Evolutionary conservation across 352 stramenopile species (phyloP).

Genomic region (Globisporangium parvum): DNA sequence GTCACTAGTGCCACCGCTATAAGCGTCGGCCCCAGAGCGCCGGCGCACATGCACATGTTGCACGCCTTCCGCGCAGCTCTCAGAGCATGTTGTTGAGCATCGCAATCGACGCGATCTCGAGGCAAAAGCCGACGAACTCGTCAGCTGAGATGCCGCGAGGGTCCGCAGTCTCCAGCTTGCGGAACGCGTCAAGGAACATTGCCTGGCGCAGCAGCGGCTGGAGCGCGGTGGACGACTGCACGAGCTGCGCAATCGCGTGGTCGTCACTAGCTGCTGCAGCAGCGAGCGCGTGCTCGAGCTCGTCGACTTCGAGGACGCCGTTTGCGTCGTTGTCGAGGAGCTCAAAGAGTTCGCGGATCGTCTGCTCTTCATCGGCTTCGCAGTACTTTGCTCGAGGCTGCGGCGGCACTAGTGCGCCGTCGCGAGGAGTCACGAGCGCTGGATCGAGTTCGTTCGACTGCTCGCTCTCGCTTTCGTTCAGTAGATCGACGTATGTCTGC

Average conservation of each 20-base stretch:
- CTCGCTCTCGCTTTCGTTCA: constrained; percentile 25
- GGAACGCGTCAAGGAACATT: constrained; percentile 60
- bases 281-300: constrained; percentile 44
- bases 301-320: constrained; percentile 52
- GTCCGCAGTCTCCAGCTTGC: constrained; percentile 48
- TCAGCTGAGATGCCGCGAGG: constrained; percentile 53
- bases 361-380: constrained; percentile 32
- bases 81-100: constrained; percentile 40
- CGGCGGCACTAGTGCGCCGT: neutral
- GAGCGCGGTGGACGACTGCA: constrained; percentile 39
- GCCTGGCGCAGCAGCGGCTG: constrained; percentile 53
- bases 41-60: too few relatives aligned
- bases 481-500: constrained; percentile 38
- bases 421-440: neutral
- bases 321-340: constrained; percentile 55
- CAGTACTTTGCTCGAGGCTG: constrained; percentile 6
- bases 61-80: too few relatives aligned
- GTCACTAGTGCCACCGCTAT: too few relatives aligned
- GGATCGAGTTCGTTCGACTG: neutral
- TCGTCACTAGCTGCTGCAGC: constrained; percentile 12
- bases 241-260: constrained; percentile 24
- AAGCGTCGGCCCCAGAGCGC: too few relatives aligned
- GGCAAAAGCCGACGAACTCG: constrained; percentile 71
- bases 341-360: constrained; percentile 47
- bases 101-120: constrained; percentile 52